A percentile compares a stretch with the other conserved stretches of the same genome.
These are phyloP conservation scores for Scolecobasidium constrictum DNA, from an alignment of 2,329 filamentous ascomycete genomes.

Conservation along the genomic window DNA sequence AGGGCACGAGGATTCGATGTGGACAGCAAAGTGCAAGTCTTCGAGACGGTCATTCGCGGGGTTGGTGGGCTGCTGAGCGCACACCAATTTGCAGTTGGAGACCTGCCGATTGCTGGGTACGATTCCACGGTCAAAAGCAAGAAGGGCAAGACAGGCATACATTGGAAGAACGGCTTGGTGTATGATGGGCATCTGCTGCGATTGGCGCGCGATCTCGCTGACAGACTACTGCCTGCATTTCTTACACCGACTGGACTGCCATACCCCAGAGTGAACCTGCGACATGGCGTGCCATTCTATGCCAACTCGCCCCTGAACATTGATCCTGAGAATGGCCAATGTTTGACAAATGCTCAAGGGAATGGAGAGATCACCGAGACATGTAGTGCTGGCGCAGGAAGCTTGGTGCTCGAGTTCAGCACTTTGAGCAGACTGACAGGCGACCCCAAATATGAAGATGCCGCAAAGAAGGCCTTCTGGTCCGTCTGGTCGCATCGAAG, in stretches of 20 bases:
- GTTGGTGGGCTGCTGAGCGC: constrained; percentile 85
- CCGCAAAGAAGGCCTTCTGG: constrained; percentile 91
- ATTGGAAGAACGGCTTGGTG: constrained; percentile 64
- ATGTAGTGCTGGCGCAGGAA: constrained; percentile 93
- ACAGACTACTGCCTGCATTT: constrained; percentile 81
- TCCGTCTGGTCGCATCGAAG: constrained; percentile 87
- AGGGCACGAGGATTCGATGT: constrained; percentile 78
- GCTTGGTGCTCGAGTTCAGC: constrained; percentile 85
- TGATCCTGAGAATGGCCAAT: constrained; percentile 37
- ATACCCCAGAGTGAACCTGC: constrained; percentile 87
- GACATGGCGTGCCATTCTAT: constrained; percentile 87
- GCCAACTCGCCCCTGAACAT: constrained; percentile 69
- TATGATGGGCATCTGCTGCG: constrained; percentile 87
- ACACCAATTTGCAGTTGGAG: constrained; percentile 84
- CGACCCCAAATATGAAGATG: constrained; percentile 76
- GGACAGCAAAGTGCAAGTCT: constrained; percentile 97
- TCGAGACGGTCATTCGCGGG: constrained; percentile 93
- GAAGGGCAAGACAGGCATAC: constrained; percentile 36
- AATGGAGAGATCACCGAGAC: constrained; percentile 79
- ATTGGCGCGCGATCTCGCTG: constrained; percentile 76
- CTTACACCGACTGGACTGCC: constrained; percentile 84
- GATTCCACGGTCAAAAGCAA: constrained; percentile 34
- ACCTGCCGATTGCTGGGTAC: constrained; percentile 77
- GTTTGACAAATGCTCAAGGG: constrained; percentile 32
- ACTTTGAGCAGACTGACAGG: constrained; percentile 81